Evolutionary conservation across 148 eudicot genomes (phyloP).

Genomic region (Simmondsia chinensis): DNA sequence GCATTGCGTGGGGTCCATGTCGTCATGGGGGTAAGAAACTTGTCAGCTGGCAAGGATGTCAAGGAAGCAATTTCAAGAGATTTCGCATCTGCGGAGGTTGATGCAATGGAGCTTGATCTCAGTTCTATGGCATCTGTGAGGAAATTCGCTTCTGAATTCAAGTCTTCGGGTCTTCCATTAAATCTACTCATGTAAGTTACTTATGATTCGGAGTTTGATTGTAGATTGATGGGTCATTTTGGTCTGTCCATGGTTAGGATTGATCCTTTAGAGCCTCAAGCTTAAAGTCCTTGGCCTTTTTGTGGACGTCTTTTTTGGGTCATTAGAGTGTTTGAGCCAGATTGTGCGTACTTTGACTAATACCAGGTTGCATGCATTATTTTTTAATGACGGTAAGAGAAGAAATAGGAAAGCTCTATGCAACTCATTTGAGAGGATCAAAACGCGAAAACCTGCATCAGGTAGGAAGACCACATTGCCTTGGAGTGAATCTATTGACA

Average conservation of each 20-base stretch:
- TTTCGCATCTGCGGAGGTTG: conserved; percentile 35
- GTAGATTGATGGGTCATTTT: background rate
- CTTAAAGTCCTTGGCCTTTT: too few species aligned
- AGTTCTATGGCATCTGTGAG: conserved; percentile 46
- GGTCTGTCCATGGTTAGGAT: background rate
- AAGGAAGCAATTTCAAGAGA: conserved; percentile 33
- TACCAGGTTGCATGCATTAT: too few species aligned
- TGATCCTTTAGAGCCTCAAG: too few species aligned
- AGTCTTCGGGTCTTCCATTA: conserved; percentile 37
- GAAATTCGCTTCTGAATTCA: conserved; percentile 45
- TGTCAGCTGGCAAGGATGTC: conserved; percentile 28
- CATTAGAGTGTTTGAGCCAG: too few species aligned
- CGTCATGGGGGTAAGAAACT: conserved; percentile 47
- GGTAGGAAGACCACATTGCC: too few species aligned
- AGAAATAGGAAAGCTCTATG: too few species aligned
- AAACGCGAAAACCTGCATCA: too few species aligned
- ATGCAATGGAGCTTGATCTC: conserved; percentile 57
- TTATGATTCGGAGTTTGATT: conserved; percentile 1
- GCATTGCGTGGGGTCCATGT: conserved; percentile 52
- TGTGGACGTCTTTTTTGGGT: too few species aligned
- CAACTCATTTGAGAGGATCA: too few species aligned
- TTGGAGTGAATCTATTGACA: too few species aligned
- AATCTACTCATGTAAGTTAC: conserved; percentile 43
- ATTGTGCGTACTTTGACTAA: too few species aligned
- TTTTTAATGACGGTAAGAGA: too few species aligned